Percentiles rank a stretch among this genome's conserved stretches.
Evolutionary conservation across 768 basidiomycete species (phyloP).

Genomic region (Tricholoma terreum): DNA sequence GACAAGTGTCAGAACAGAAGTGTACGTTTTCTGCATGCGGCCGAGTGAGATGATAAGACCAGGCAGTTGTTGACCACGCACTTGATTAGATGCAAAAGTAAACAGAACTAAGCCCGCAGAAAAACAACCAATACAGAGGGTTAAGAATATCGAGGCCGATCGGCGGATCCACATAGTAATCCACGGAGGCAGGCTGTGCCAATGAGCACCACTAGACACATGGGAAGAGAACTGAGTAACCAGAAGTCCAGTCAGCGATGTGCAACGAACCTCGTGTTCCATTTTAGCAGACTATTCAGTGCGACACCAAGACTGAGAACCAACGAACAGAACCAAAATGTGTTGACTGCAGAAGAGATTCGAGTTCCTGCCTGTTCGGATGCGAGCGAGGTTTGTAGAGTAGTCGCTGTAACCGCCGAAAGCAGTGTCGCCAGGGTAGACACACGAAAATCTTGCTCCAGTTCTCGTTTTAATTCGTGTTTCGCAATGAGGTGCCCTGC

Average conservation of each 20-base stretch:
- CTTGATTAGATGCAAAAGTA: conserved; percentile 11
- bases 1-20: conserved; percentile 11
- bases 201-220: conserved; percentile 11
- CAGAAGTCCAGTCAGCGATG: neutral
- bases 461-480: conserved; percentile 15
- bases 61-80: neutral
- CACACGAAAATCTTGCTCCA: conserved; percentile 9
- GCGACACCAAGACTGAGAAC: conserved; percentile 25
- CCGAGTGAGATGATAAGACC: neutral
- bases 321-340: conserved; percentile 22
- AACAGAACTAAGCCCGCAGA: conserved; percentile 15
- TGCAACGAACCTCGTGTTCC: conserved; percentile 20
- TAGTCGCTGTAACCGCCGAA: conserved; percentile 27
- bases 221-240: neutral
- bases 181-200: conserved; percentile 10
- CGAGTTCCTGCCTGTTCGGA: neutral
- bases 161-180: conserved; percentile 15
- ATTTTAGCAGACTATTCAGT: conserved; percentile 23
- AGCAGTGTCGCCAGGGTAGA: conserved; percentile 25
- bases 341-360: conserved; percentile 13
- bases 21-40: neutral
- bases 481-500: conserved; percentile 13
- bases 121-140: conserved; percentile 14
- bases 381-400: conserved; percentile 15
- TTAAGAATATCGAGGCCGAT: conserved; percentile 13